Evolutionary conservation across 2,329 filamentous ascomycete species (phyloP).

Genomic region (Xylariaceae sp.): DNA sequence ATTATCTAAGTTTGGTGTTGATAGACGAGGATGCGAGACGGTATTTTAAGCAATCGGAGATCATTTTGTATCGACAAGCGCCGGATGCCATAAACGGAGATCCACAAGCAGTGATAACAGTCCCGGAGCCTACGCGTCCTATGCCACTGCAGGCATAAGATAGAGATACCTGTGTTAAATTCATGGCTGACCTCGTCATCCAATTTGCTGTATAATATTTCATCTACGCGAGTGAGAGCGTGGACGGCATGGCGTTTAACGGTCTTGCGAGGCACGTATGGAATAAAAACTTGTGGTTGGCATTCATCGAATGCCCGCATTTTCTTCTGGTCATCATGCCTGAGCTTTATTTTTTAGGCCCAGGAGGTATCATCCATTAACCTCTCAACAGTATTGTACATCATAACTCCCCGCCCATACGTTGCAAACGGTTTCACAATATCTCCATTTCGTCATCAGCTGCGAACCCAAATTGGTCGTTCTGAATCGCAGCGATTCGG

Average conservation of each 20-base stretch:
- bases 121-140: slow-evolving; percentile 38
- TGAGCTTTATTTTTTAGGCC: slow-evolving; percentile 19
- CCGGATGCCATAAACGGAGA: slow-evolving; percentile 56
- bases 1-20: slow-evolving; percentile 93
- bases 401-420: slow-evolving; percentile 5
- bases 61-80: slow-evolving; percentile 88
- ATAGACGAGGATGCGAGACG: slow-evolving; percentile 96
- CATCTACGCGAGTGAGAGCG: slow-evolving; percentile 27
- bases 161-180: slow-evolving; percentile 3
- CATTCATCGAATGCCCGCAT: slow-evolving; percentile 14
- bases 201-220: slow-evolving; percentile 32
- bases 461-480: slow-evolving; percentile 82
- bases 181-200: background rate
- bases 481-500: slow-evolving; percentile 82
- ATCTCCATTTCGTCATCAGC: slow-evolving; percentile 59
- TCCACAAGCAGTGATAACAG: slow-evolving; percentile 49
- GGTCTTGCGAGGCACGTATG: slow-evolving; percentile 13
- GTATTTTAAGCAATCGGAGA: slow-evolving; percentile 99
- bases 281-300: background rate
- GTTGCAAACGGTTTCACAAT: slow-evolving; percentile 34
- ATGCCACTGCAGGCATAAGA: slow-evolving; percentile 30
- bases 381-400: slow-evolving; percentile 28
- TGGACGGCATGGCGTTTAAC: slow-evolving; percentile 36
- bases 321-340: slow-evolving; percentile 9
- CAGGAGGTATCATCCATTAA: slow-evolving; percentile 35